phyloP scores from a whole-genome alignment of 1,284 basidiomycete genomes.

The Xerocomus minutiporus region DNA sequence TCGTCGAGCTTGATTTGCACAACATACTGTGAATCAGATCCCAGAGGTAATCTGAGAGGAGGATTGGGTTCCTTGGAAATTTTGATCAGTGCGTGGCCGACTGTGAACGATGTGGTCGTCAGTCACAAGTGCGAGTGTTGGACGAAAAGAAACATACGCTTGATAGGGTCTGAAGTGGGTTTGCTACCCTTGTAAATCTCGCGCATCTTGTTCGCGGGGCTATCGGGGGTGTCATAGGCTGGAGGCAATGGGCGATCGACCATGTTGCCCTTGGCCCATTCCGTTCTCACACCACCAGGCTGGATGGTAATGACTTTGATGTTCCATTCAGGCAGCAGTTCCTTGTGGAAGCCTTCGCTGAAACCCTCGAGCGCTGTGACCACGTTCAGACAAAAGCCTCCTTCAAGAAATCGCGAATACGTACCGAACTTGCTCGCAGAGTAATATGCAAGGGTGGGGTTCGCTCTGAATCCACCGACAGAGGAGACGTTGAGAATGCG shows the following conservation, averaged over 20 bases:
- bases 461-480: slow-evolving; percentile 15
- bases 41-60: slow-evolving; percentile 22
- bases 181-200: slow-evolving; percentile 8
- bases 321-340: slow-evolving; percentile 24
- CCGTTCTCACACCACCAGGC: slow-evolving; percentile 22
- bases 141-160: not conserved
- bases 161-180: not conserved
- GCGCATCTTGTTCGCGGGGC: slow-evolving; percentile 16
- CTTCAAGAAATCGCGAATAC: not conserved
- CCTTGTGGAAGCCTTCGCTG: slow-evolving; percentile 20
- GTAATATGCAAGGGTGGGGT: slow-evolving; percentile 21
- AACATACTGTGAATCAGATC: slow-evolving; percentile 18
- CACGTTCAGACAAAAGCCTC: not conserved
- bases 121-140: not conserved
- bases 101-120: slow-evolving; percentile 1
- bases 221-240: slow-evolving; percentile 14
- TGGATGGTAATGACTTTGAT: slow-evolving; percentile 23
- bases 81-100: slow-evolving; percentile 15
- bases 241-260: slow-evolving; percentile 15
- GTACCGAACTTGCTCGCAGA: slow-evolving; percentile 25
- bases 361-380: slow-evolving; percentile 22
- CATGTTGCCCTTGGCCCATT: slow-evolving; percentile 23
- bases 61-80: slow-evolving; percentile 20
- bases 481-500: slow-evolving; percentile 25
- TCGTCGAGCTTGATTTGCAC: slow-evolving; percentile 16